These are phyloP conservation scores for Excoecaria cochinchinensis DNA, from an alignment of 345 rosid genomes.

Conservation along the genomic window DNA sequence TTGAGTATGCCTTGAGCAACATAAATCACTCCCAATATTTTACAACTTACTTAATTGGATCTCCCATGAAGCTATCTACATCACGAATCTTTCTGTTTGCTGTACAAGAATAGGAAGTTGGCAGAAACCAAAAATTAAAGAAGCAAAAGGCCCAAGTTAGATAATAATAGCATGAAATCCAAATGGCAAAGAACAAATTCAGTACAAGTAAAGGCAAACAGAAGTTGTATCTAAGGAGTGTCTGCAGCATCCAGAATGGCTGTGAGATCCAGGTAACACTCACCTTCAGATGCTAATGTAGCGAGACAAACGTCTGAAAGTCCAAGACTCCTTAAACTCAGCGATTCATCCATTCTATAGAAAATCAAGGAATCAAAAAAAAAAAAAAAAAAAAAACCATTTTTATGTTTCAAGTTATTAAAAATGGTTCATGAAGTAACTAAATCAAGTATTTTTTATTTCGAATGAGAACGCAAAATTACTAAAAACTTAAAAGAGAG, in stretches of 20 bases:
- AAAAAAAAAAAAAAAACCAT: background rate
- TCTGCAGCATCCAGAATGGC: background rate
- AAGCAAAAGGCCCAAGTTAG: background rate
- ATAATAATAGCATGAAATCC: slow-evolving; percentile 1
- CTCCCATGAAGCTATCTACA: slow-evolving; percentile 25
- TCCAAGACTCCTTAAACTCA: slow-evolving; percentile 71
- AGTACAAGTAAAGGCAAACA: background rate
- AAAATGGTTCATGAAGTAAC: too few species aligned
- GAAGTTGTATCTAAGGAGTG: background rate
- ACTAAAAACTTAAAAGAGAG: too few species aligned
- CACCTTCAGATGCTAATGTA: slow-evolving; percentile 53
- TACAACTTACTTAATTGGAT: slow-evolving; percentile 46
- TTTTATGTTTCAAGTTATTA: too few species aligned
- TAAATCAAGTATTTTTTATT: too few species aligned
- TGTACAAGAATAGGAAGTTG: slow-evolving; percentile 18
- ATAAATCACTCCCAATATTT: slow-evolving; percentile 10
- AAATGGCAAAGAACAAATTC: background rate
- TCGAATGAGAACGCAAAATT: too few species aligned
- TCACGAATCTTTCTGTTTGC: slow-evolving; percentile 37
- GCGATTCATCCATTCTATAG: slow-evolving; percentile 58
- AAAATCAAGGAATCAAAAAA: slow-evolving; percentile 34
- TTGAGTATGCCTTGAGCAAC: background rate
- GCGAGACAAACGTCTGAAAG: slow-evolving; percentile 85
- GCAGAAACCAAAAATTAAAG: slow-evolving; percentile 10
- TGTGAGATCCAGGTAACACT: background rate